Evolutionary conservation across 257 asterid species (phyloP).

Genomic region (Ocimum tenuiflorum): DNA sequence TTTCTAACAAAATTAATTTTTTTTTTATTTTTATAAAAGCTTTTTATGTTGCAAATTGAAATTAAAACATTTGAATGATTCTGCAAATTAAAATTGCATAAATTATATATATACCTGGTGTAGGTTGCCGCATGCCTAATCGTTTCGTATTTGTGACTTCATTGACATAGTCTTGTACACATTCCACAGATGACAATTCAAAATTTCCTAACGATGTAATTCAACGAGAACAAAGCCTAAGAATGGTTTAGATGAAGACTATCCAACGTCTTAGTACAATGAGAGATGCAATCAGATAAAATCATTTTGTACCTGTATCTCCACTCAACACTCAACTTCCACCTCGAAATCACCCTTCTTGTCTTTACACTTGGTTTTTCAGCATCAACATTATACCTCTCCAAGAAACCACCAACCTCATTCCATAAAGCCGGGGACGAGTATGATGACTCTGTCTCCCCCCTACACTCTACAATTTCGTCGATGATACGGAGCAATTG

Average conservation of each 20-base stretch:
- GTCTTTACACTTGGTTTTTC: slow-evolving; percentile 16
- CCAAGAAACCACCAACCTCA: slow-evolving; percentile 40
- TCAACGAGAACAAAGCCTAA: not conserved
- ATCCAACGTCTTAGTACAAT: slow-evolving; percentile 31
- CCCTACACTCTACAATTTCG: slow-evolving; percentile 24
- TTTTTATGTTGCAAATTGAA: no score
- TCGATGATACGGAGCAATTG: slow-evolving; percentile 34
- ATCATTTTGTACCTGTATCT: slow-evolving; percentile 52
- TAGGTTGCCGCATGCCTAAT: no score
- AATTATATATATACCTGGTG: no score
- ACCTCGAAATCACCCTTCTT: slow-evolving; percentile 36
- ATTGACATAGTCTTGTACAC: no score
- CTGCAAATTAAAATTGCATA: no score
- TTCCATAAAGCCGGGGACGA: slow-evolving; percentile 1
- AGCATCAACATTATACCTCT: slow-evolving; percentile 15
- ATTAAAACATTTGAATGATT: no score
- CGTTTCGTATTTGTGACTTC: no score
- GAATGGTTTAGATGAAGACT: not conserved
- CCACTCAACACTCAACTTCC: slow-evolving; percentile 66
- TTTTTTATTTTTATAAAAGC: no score
- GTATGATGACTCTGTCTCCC: slow-evolving; percentile 15
- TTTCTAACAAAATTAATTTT: no score
- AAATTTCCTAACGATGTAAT: no score
- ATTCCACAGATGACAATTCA: no score
- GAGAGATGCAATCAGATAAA: slow-evolving; percentile 38